Evolutionary conservation across 2,329 filamentous ascomycete genomes (phyloP).

Genomic region (Dactylellina parvicollis): DNA sequence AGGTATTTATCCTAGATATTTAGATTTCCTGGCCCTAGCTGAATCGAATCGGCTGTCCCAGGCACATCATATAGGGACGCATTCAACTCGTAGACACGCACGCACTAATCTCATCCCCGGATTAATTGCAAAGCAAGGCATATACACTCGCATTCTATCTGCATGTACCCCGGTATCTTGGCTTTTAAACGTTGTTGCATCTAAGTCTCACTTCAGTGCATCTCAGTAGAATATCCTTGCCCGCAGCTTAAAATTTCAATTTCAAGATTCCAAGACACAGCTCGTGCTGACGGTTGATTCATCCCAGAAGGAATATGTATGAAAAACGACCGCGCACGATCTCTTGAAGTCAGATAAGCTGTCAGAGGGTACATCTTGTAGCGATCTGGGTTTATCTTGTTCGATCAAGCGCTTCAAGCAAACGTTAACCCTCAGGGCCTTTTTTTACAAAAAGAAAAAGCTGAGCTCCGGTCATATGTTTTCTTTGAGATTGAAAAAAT

Average conservation of each 20-base stretch:
- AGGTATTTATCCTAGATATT: too few species aligned
- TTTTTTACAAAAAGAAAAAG: neutral
- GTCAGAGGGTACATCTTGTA: neutral
- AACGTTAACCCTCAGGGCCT: neutral
- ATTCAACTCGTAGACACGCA: neutral
- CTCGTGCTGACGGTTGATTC: neutral
- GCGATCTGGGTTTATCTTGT: conserved; percentile 1
- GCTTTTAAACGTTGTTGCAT: conserved; percentile 8
- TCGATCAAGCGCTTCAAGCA: neutral
- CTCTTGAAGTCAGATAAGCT: conserved; percentile 4
- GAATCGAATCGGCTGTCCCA: neutral
- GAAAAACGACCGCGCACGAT: neutral
- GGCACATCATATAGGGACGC: neutral
- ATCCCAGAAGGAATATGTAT: neutral
- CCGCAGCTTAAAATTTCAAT: neutral
- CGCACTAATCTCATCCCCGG: conserved; percentile 1
- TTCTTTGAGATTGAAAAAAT: neutral
- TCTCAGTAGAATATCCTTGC: conserved; percentile 19
- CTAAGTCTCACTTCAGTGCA: conserved; percentile 19
- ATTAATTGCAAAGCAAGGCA: conserved; percentile 12
- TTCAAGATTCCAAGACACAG: conserved; percentile 19
- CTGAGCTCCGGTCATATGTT: neutral
- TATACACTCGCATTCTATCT: neutral
- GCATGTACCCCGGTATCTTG: conserved; percentile 14
- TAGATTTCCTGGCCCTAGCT: neutral